Conservation (phyloP, 2,329 filamentous ascomycete species). For the Fusarium compactum region DNA sequence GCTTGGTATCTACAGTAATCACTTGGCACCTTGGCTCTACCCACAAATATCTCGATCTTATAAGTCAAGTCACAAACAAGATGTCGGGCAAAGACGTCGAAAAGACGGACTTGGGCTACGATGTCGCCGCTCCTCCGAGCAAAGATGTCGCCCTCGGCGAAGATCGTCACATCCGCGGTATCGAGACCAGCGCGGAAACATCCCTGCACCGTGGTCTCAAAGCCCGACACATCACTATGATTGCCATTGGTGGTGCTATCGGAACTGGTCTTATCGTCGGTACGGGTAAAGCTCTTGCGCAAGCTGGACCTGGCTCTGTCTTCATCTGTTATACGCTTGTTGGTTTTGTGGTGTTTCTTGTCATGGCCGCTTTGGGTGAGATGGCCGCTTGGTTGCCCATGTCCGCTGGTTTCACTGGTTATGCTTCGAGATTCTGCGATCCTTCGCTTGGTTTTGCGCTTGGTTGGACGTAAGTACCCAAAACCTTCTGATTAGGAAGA, state of each 20-base stretch:
- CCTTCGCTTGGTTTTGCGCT: conserved; percentile 84
- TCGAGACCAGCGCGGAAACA: conserved; percentile 63
- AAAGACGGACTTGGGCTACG: conserved; percentile 44
- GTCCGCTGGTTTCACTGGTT: conserved; percentile 83
- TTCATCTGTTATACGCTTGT: conserved; percentile 78
- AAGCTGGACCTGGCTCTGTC: conserved; percentile 72
- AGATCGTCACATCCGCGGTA: conserved; percentile 57
- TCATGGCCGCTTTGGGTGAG: conserved; percentile 85
- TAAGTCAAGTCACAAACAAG: not conserved
- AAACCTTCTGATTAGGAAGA: not conserved
- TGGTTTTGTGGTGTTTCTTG: conserved; percentile 79
- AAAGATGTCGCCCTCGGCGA: conserved; percentile 37
- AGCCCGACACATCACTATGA: conserved; percentile 68
- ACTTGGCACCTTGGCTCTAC: conserved; percentile 27
- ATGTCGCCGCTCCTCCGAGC: conserved; percentile 22
- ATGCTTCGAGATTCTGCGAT: conserved; percentile 82
- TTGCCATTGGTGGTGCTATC: conserved; percentile 80
- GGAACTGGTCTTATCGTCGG: conserved; percentile 81
- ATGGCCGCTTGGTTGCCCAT: conserved; percentile 88
- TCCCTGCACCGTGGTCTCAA: conserved; percentile 65
- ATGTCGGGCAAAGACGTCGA: conserved; percentile 41
- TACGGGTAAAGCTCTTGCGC: conserved; percentile 66
- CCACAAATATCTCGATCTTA: too few relatives aligned
- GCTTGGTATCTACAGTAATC: conserved; percentile 16
- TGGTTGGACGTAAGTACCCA: conserved; percentile 72